phyloP scores from a whole-genome alignment of 1,139 yeast species.

The Lodderomyces theae region DNA sequence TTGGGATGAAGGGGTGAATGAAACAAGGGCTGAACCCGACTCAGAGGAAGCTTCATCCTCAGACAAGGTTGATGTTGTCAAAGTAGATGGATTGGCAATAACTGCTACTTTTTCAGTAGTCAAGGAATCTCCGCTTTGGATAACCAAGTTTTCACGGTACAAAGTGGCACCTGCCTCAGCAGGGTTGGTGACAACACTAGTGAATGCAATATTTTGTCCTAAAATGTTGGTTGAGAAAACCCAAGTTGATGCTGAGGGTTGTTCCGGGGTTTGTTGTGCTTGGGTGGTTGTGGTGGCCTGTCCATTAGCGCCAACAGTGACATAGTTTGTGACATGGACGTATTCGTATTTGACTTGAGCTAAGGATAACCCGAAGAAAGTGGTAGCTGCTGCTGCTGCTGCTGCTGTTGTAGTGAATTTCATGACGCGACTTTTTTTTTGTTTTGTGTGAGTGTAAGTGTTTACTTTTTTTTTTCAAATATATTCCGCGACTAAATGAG shows the following conservation, averaged over 20 bases:
- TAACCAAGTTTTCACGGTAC: conserved; percentile 9
- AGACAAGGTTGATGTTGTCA: conserved; percentile 10
- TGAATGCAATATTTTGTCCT: conserved; percentile 12
- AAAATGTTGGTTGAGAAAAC: conserved; percentile 13
- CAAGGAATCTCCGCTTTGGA: conserved; percentile 10
- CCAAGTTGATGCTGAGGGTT: conserved; percentile 12
- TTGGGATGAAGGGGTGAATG: conserved; percentile 4
- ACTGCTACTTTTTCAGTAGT: conserved; percentile 11
- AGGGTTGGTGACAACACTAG: conserved; percentile 9
- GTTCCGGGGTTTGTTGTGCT: conserved; percentile 7
- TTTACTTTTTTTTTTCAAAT: conserved; percentile 4
- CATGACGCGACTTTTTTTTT: conserved; percentile 6
- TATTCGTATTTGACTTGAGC: conserved; percentile 23
- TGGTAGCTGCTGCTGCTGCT: conserved; percentile 11
- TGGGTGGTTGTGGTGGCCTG: conserved; percentile 7
- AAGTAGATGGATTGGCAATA: conserved; percentile 11
- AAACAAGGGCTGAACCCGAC: conserved; percentile 9
- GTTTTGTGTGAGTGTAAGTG: neutral
- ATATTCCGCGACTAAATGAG: conserved; percentile 3
- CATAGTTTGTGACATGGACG: conserved; percentile 22
- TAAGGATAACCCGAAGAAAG: conserved; percentile 14
- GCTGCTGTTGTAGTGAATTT: conserved; percentile 10
- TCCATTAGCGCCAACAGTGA: conserved; percentile 10
- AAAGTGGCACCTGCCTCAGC: conserved; percentile 6
- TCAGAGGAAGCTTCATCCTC: conserved; percentile 13